Percentiles rank a stretch among this genome's conserved stretches.
Conservation (phyloP, 805 yeast genomes). For the Ogataea paradorogensis region DNA sequence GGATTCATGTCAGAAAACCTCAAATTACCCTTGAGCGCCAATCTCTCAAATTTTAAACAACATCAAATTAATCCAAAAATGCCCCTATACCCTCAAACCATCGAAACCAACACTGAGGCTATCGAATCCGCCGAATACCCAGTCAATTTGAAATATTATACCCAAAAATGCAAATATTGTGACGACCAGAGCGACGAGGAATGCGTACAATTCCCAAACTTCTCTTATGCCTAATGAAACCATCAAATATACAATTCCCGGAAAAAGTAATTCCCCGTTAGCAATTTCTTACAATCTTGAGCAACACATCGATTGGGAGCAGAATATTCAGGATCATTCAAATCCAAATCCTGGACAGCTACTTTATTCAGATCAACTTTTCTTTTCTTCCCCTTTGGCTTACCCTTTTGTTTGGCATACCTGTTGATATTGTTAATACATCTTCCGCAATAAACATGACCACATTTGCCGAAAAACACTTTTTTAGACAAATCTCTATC, state of each 20-base stretch:
- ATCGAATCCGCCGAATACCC: slow-evolving; percentile 24
- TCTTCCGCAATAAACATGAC: slow-evolving; percentile 84
- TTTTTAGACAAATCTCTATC: slow-evolving; percentile 64
- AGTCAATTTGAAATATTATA: slow-evolving; percentile 24
- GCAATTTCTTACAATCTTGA: slow-evolving; percentile 41
- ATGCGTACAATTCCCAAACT: slow-evolving; percentile 9
- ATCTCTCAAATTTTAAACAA: slow-evolving; percentile 9
- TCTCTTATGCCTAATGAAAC: slow-evolving; percentile 13
- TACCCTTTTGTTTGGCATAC: slow-evolving; percentile 17
- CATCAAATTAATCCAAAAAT: slow-evolving; percentile 22
- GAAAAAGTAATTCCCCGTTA: slow-evolving; percentile 49
- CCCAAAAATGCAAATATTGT: slow-evolving; percentile 23
- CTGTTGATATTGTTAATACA: slow-evolving; percentile 69
- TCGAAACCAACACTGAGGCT: slow-evolving; percentile 18
- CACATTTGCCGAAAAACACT: slow-evolving; percentile 67
- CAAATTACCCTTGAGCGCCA: slow-evolving; percentile 21
- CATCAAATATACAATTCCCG: slow-evolving; percentile 48
- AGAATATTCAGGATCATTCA: slow-evolving; percentile 41
- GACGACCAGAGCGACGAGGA: slow-evolving; percentile 7
- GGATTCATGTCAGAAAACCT: slow-evolving; percentile 19
- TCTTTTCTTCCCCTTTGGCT: slow-evolving; percentile 24
- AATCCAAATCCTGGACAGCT: slow-evolving; percentile 25
- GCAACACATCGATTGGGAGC: slow-evolving; percentile 64
- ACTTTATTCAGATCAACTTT: slow-evolving; percentile 14
- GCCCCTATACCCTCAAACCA: slow-evolving; percentile 17